Base-by-base conservation (phyloP, 2,329 filamentous ascomycete species). In the Zelopaecilomyces penicillatus region DNA sequence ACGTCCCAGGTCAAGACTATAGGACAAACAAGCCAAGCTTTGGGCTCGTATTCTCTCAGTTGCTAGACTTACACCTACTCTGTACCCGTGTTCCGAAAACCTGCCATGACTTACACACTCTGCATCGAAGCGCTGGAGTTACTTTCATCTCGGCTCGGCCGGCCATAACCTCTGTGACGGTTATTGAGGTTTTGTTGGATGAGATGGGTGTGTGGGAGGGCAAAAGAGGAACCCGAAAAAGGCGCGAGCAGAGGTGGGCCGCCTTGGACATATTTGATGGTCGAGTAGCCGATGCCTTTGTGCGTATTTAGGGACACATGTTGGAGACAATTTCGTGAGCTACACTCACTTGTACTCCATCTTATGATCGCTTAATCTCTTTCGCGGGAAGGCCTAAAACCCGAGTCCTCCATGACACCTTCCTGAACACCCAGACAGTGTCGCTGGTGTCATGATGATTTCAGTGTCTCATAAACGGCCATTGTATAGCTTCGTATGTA, bases 31-130 rank as follows among this genome's bases (percentile, higher is more conserved):
- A 71, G 47, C 74, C 75, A 5, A 66, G 66, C 11, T 79, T 78
- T 44, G 78, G 78, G 5, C 62, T 69, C 10, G 67, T 75, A 4
- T 82, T 82, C 49, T 53, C 69, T 5, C 71, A 76, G 57, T 64
- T 80, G 36, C 61, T 78, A 0, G 70, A 78, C 38, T 42, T 80
- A 12, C 76, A 81, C 48, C 50, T 82, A 5, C 61, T 82, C 3
- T 69, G 72, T 47, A 72, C 69, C 4, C 55, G 55, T 3, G 48
- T 76, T 1, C 70, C 74, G 27, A 62, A 64, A 36, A 57, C 55
- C 4, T 57, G 55, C 11, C 57, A 42, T 2, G 73, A 74, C 40
- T 19, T 19, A 19, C 19, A 19, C 19, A 19, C 19, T 19, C 69
- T 65, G 2, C 69, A 70, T 50, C 48, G 49, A 7, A 12, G 11